Evolutionary conservation across 2,329 filamentous ascomycete genomes (phyloP).

Genomic region (Alternaria consortialis): DNA sequence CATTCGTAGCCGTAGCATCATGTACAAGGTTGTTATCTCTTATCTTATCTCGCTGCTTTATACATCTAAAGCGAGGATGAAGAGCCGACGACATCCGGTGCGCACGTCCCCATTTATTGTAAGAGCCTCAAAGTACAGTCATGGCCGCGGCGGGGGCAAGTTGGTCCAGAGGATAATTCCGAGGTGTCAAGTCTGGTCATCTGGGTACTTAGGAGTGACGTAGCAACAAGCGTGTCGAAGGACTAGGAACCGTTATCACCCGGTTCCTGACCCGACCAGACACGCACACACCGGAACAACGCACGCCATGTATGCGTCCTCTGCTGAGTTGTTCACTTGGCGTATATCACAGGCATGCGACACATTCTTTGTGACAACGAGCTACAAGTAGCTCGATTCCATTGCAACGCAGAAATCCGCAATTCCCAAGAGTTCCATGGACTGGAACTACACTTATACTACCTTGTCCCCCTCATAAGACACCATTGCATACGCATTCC

Average conservation of each 20-base stretch:
- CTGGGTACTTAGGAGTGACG: background rate
- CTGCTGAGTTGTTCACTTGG: background rate
- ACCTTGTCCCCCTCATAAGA: too few relatives aligned
- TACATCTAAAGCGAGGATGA: background rate
- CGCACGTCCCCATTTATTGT: too few relatives aligned
- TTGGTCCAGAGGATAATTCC: too few relatives aligned
- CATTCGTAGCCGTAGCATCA: background rate
- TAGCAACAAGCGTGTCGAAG: background rate
- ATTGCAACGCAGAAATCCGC: background rate
- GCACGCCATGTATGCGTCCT: background rate
- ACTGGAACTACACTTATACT: background rate
- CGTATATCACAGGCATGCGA: too few relatives aligned
- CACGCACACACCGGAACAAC: background rate
- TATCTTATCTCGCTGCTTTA: background rate
- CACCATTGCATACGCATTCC: background rate
- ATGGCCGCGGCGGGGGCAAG: too few relatives aligned
- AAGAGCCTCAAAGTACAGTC: too few relatives aligned
- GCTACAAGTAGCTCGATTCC: background rate
- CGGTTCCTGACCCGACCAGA: background rate
- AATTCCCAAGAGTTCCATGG: background rate
- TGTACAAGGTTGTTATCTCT: background rate
- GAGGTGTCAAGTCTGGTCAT: background rate
- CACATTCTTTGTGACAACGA: too few relatives aligned
- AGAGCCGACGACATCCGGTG: background rate
- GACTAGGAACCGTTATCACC: background rate